Base-by-base conservation (phyloP, 257 asterid species). In the Capsicum baccatum region DNA sequence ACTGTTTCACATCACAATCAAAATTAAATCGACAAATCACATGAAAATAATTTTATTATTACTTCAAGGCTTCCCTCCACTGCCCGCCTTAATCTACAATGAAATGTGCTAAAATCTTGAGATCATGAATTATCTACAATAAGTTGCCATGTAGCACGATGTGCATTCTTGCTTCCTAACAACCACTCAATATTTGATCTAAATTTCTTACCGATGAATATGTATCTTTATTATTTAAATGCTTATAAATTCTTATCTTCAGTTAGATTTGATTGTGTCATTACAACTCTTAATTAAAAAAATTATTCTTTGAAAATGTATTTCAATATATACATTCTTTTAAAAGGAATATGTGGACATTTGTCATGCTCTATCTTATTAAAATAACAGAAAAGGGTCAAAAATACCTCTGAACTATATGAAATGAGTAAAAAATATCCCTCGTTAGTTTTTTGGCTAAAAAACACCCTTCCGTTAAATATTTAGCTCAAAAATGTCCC, bases 101-200 rank as follows among this genome's bases (percentile, higher is more conserved):
- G 19, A 17, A 71, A 44, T n/a, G 79, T 17, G 21, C 35, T 42
- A 9, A 69, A 16, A 16, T 70, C 12, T 70, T 17, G 14, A 70
- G 12, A 42, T 14, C 48, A 42, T 16, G 26, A 42, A 17, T 19
- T 73, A 73, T 73, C 59, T 58, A n/a, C 58, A 10, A 6, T 5
- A 48, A 48, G 42, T 19, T 73, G 42, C n/a, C 80, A 73, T 2
- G 80, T 71, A 44, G 58, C 80, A 47, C 8, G 12, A 63, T 26
- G 33, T 63, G 70, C 42, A 63, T 44, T 63, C 47, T 47, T 62
- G 39, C 79, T 71, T 71, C n/a, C 58, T 47, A 47, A 71, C 79
- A 48, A 11, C 56, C 59, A 73, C 39, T 73, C 80, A 47, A 12
- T 73, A 26, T 63, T 50, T 9, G 15, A 37, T 73, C 58, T 73